Base-by-base conservation (phyloP, 352 stramenopile genomes). In the Globisporangium abappressorium region DNA sequence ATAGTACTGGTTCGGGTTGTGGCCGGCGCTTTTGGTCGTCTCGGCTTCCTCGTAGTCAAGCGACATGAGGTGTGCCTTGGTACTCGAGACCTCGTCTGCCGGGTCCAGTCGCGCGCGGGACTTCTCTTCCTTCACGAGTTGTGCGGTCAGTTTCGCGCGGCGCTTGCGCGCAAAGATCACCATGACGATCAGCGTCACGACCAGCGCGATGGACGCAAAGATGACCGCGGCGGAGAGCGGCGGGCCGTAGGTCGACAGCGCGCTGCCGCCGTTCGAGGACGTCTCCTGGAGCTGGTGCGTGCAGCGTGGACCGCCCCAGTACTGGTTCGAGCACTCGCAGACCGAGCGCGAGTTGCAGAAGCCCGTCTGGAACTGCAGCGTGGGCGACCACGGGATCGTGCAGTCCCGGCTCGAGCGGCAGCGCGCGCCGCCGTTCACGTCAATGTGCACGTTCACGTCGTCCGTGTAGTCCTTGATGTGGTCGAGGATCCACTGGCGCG, bases 401-500 rank as follows among this genome's bases (percentile, higher is more conserved):
- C 85, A 93, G 72, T 93, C 85, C 9, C 66, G 70, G 69, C 77
- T 82, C 36, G 78, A 73, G 7, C 70, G 62, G 62, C 85, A 93
- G 12, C 76, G 71, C 6, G 82, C 82, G 36, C 81, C 79, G 55
- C 84, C 84, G 34, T 77, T n/a, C 47, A 93, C 77, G 33, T 83
- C 75, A 34, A 88, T 68, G 38, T 77, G 60, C 15, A 68, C 33
- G 71, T 93, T 93, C n/a, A 80, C 66, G 18, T 67, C 73, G 57
- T 93, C 81, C 14, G 80, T 75, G 69, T 90, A 93, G 15, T 90
- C 77, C 0, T 70, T 47, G 26, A 83, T 71, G 65, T 93, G 73
- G 67, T 86, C 83, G 24, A 84, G 72, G 65, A 93, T 92, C 76
- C 79, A 93, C 66, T 91, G 70, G 0, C 80, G 74, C n/a, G 83